phyloP scores from a whole-genome alignment of 75 land plant species.

The Isoetes taiwanensis region DNA sequence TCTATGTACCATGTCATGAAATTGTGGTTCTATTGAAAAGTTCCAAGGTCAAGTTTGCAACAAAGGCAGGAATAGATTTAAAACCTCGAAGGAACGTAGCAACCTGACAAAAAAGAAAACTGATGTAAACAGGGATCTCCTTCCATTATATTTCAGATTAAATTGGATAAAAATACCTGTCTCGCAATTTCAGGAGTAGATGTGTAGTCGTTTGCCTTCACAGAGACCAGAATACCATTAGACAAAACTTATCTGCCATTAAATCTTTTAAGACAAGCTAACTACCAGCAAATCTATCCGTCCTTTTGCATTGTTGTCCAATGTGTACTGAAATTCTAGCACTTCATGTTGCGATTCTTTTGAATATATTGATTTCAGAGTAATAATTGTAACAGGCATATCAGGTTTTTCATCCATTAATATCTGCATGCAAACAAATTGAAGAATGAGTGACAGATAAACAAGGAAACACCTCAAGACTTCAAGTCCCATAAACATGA shows the following conservation, averaged over 20 bases:
- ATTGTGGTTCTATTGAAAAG: conserved; percentile 75
- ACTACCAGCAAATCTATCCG: conserved; percentile 64
- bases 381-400: conserved; percentile 70
- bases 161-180: conserved; percentile 38
- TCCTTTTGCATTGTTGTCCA: too few relatives aligned
- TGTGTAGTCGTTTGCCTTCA: conserved; percentile 61
- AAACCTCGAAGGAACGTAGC: conserved; percentile 53
- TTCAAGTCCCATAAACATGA: too few relatives aligned
- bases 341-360: conserved; percentile 76
- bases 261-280: too few relatives aligned
- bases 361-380: conserved; percentile 82
- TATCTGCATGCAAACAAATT: conserved; percentile 40
- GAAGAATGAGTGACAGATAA: too few relatives aligned
- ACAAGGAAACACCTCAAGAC: too few relatives aligned
- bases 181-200: conserved; percentile 61
- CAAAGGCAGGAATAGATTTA: conserved; percentile 87
- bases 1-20: too few relatives aligned
- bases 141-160: neutral
- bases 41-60: conserved; percentile 78
- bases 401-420: conserved; percentile 84
- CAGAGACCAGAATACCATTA: neutral
- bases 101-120: conserved; percentile 34
- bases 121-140: neutral
- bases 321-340: conserved; percentile 82
- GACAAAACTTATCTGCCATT: neutral